These are phyloP conservation scores for Apiotrichum gamsii DNA, from an alignment of 1,284 basidiomycete species.

Conservation along the genomic window DNA sequence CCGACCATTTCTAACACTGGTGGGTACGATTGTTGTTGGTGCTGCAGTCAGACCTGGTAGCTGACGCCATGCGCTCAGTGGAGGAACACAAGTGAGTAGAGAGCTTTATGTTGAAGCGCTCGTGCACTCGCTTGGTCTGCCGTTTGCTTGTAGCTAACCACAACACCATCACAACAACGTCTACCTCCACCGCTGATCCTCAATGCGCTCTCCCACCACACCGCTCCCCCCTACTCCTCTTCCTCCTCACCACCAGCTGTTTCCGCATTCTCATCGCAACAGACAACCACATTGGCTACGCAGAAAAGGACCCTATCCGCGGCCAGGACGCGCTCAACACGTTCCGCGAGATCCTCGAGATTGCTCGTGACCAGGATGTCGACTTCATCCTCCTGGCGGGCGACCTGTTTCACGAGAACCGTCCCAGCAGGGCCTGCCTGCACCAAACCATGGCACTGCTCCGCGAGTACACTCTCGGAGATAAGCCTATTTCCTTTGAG, in stretches of 20 bases:
- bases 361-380: constrained; percentile 83
- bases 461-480: constrained; percentile 82
- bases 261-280: constrained; percentile 83
- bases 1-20: too few species aligned
- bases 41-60: too few species aligned
- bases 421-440: constrained; percentile 81
- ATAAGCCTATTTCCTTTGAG: constrained; percentile 80
- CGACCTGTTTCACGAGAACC: constrained; percentile 96
- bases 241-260: constrained; percentile 28
- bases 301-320: constrained; percentile 88
- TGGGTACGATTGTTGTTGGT: too few species aligned
- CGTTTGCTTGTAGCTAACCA: too few species aligned
- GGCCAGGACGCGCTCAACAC: constrained; percentile 94
- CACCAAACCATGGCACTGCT: constrained; percentile 83
- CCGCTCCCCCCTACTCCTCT: background rate
- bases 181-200: too few species aligned
- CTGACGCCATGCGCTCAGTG: too few species aligned
- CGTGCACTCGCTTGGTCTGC: too few species aligned
- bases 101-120: background rate
- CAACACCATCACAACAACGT: too few species aligned
- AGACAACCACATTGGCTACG: constrained; percentile 92
- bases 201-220: too few species aligned
- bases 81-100: too few species aligned
- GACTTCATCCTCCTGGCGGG: constrained; percentile 92
- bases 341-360: constrained; percentile 85